A percentile compares a stretch with the other conserved stretches of the same genome.
Evolutionary conservation across 768 basidiomycete species (phyloP).

Genomic region (Dacryopinax primogenitus): DNA sequence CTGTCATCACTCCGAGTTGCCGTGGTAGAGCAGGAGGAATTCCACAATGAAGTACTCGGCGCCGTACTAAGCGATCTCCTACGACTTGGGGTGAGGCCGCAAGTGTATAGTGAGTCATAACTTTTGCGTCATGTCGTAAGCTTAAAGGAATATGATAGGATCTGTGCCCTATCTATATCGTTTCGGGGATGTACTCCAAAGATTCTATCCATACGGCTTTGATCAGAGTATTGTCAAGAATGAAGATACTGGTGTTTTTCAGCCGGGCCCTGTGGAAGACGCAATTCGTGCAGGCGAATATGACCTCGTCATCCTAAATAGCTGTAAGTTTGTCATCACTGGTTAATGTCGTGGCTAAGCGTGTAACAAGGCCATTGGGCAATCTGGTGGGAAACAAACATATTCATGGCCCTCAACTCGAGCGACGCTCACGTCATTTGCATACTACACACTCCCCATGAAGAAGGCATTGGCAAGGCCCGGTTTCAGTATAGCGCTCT

Average conservation of each 20-base stretch:
- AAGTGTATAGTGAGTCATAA: not conserved
- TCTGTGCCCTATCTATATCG: not conserved
- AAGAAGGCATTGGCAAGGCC: not conserved
- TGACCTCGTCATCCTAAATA: not conserved
- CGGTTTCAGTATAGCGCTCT: not conserved
- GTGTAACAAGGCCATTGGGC: not conserved
- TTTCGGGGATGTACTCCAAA: not conserved
- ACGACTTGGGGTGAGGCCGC: not conserved
- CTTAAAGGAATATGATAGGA: not conserved
- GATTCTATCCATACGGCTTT: not conserved
- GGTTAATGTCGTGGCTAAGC: not conserved
- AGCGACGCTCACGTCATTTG: not conserved
- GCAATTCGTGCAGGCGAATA: not conserved
- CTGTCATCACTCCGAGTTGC: not conserved
- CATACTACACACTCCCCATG: not conserved
- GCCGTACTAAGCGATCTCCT: not conserved
- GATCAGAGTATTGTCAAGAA: not conserved
- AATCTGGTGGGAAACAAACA: not conserved
- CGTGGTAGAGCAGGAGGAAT: conserved; percentile 1
- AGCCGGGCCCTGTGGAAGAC: not conserved
- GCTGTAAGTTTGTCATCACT: not conserved
- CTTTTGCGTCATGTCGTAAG: not conserved
- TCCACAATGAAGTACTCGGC: not conserved
- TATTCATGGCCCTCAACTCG: not conserved
- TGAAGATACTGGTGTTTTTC: not conserved